phyloP scores from a whole-genome alignment of 2,329 filamentous ascomycete genomes.

The Trichothecium sympodiale region DNA sequence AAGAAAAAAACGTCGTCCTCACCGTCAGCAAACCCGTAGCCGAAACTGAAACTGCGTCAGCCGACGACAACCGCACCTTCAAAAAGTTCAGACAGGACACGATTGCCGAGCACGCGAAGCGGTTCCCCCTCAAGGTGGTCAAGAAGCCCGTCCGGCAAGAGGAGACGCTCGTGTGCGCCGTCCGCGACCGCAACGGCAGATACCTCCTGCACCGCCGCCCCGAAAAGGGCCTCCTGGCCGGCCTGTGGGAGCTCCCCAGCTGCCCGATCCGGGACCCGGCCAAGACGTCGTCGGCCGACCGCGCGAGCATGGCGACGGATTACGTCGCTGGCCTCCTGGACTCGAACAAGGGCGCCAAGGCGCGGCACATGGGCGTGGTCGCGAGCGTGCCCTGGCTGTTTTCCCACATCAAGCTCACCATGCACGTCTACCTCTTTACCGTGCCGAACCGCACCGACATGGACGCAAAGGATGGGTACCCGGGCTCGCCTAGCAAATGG shows the following conservation, averaged over 20 bases:
- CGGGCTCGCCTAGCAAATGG: conserved; percentile 23
- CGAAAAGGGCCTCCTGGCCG: conserved; percentile 41
- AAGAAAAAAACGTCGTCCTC: no score
- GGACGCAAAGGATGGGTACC: neutral
- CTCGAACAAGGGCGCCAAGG: conserved; percentile 5
- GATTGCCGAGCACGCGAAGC: conserved; percentile 32
- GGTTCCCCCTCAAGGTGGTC: conserved; percentile 37
- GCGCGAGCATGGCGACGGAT: conserved; percentile 23
- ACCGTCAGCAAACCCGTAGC: conserved; percentile 3
- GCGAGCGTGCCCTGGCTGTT: conserved; percentile 46
- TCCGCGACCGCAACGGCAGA: conserved; percentile 29
- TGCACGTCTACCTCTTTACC: conserved; percentile 44
- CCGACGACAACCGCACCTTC: no score
- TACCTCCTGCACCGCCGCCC: conserved; percentile 41
- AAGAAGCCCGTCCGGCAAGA: conserved; percentile 43
- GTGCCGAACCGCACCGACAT: conserved; percentile 13
- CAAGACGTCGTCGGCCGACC: conserved; percentile 7
- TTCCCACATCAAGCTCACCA: conserved; percentile 43
- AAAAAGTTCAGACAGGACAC: conserved; percentile 4
- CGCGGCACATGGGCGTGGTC: conserved; percentile 27
- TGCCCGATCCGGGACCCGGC: conserved; percentile 16
- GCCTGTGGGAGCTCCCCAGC: conserved; percentile 47
- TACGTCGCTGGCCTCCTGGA: conserved; percentile 21
- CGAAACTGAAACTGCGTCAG: no score
- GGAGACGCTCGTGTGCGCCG: conserved; percentile 41